Evolutionary conservation across 2,329 filamentous ascomycete genomes (phyloP).

Genomic region (Hirsutella minnesotensis): DNA sequence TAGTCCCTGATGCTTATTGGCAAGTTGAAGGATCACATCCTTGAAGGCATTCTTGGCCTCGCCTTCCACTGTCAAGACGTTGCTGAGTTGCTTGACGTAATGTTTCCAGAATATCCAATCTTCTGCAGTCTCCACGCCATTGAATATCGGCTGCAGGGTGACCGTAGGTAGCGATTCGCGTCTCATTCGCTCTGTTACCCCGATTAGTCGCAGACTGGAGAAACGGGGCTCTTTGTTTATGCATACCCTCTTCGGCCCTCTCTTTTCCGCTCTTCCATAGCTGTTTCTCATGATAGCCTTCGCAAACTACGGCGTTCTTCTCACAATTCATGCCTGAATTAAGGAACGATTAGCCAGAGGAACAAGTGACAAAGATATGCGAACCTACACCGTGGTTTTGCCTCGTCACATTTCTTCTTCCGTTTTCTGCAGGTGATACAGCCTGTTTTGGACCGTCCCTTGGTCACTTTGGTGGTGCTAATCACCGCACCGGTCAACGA

Average conservation of each 20-base stretch:
- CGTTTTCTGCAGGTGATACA: conserved; percentile 56
- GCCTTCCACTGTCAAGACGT: conserved; percentile 70
- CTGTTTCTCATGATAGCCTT: conserved; percentile 78
- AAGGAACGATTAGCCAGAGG: background rate
- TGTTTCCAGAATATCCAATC: conserved; percentile 75
- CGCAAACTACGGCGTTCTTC: conserved; percentile 86
- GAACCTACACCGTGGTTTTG: conserved; percentile 48
- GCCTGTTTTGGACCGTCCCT: conserved; percentile 61
- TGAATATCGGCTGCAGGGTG: conserved; percentile 56
- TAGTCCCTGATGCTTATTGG: conserved; percentile 64
- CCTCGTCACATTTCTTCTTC: conserved; percentile 64
- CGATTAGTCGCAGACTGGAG: conserved; percentile 4
- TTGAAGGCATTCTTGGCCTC: conserved; percentile 78
- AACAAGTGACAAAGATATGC: background rate
- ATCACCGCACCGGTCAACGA: conserved; percentile 44
- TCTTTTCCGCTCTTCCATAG: conserved; percentile 81
- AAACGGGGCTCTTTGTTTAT: background rate
- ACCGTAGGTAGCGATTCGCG: conserved; percentile 39
- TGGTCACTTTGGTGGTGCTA: conserved; percentile 57
- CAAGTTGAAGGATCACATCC: conserved; percentile 71
- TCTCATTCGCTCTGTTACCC: conserved; percentile 33
- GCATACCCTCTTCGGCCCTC: conserved; percentile 54
- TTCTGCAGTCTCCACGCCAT: conserved; percentile 68
- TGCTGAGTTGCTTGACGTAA: conserved; percentile 68
- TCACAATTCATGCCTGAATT: conserved; percentile 67